phyloP scores from a whole-genome alignment of 768 basidiomycete species.

The Russula brevipes region DNA sequence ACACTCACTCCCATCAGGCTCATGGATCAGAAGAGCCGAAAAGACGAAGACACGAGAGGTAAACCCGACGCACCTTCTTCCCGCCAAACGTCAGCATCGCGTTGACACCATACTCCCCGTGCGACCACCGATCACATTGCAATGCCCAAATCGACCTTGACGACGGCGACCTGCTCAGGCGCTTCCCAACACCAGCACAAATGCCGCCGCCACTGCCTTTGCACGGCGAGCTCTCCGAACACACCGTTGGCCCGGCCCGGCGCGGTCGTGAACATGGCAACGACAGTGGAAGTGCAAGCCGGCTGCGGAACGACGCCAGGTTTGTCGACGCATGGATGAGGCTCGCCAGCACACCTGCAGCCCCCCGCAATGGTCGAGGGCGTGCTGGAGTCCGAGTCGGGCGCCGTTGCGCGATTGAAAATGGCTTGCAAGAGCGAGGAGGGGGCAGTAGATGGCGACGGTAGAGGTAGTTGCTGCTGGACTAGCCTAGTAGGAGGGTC shows the following conservation, averaged over 20 bases:
- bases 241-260: slow-evolving; percentile 76
- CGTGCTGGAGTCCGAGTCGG: slow-evolving; percentile 29
- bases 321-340: slow-evolving; percentile 74
- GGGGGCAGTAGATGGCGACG: slow-evolving; percentile 18
- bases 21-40: slow-evolving; percentile 34
- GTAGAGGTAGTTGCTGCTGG: neutral
- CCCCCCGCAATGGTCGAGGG: slow-evolving; percentile 42
- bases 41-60: neutral
- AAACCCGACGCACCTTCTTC: slow-evolving; percentile 46
- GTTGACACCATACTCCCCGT: slow-evolving; percentile 51
- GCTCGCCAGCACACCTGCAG: slow-evolving; percentile 33
- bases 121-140: slow-evolving; percentile 61
- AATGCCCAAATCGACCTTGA: slow-evolving; percentile 76
- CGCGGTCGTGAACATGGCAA: slow-evolving; percentile 77
- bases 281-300: slow-evolving; percentile 60
- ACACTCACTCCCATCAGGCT: slow-evolving; percentile 71
- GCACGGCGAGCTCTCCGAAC: slow-evolving; percentile 74
- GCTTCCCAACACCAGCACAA: too few species aligned
- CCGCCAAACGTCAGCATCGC: slow-evolving; percentile 87
- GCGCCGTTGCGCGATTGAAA: slow-evolving; percentile 44
- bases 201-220: slow-evolving; percentile 27
- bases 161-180: slow-evolving; percentile 56
- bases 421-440: slow-evolving; percentile 52
- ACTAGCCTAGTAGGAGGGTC: too few species aligned
- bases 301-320: slow-evolving; percentile 59